These are phyloP conservation scores for Magnolia kwangsiensis DNA, from an alignment of 164 flowering plant species.

Conservation along the genomic window DNA sequence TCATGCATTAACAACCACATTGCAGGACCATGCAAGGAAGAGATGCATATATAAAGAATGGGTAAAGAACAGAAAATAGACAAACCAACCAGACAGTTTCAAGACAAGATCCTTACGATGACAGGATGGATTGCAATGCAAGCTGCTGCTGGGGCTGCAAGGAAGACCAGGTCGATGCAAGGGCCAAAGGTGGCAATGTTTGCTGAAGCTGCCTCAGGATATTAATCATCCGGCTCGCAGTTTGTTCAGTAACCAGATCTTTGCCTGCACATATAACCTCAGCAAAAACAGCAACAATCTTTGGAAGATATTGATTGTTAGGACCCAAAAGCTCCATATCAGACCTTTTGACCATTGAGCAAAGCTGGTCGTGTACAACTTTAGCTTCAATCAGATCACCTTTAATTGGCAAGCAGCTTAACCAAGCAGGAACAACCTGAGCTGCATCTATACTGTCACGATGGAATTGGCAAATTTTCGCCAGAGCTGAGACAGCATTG, in stretches of 20 bases:
- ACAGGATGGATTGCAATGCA: slow-evolving; percentile 62
- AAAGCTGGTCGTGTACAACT: too few species aligned
- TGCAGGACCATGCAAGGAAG: background rate
- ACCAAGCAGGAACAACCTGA: slow-evolving; percentile 86
- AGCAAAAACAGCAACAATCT: slow-evolving; percentile 87
- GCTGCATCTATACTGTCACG: slow-evolving; percentile 57
- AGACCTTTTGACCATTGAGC: slow-evolving; percentile 90
- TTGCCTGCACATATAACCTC: slow-evolving; percentile 24
- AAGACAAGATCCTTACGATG: slow-evolving; percentile 38
- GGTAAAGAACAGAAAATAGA: slow-evolving; percentile 27
- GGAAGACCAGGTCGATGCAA: too few species aligned
- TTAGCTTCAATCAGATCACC: too few species aligned
- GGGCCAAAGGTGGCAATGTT: too few species aligned
- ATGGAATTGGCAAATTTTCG: slow-evolving; percentile 30
- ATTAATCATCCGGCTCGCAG: too few species aligned
- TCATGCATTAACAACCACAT: background rate
- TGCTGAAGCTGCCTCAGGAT: too few species aligned
- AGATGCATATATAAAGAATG: slow-evolving; percentile 3
- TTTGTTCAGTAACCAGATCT: too few species aligned
- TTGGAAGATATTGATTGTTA: slow-evolving; percentile 83
- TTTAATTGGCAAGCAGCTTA: slow-evolving; percentile 71
- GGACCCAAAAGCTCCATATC: slow-evolving; percentile 88
- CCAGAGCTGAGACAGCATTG: too few species aligned
- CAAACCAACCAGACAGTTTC: slow-evolving; percentile 4
- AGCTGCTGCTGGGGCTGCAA: too few species aligned